Evolutionary conservation across 192 early-diverging fungal genomes (phyloP).

Genomic region (Linderina pennispora): DNA sequence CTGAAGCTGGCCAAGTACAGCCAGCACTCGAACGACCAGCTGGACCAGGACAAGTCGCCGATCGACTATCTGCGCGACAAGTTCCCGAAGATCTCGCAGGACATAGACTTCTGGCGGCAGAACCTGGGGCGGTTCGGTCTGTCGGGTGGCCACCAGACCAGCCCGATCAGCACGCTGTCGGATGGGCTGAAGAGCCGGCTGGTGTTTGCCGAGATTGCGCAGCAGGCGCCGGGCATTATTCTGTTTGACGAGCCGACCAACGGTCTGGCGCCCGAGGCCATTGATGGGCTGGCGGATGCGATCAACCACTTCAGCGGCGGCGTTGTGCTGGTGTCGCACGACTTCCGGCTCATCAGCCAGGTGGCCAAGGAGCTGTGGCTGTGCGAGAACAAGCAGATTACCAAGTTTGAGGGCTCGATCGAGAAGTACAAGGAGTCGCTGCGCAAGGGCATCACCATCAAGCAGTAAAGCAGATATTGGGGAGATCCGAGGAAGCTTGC

Average conservation of each 20-base stretch:
- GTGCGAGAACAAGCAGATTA: slow-evolving; percentile 77
- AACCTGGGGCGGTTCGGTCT: slow-evolving; percentile 91
- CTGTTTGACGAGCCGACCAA: slow-evolving; percentile 95
- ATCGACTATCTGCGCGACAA: slow-evolving; percentile 86
- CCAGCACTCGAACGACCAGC: slow-evolving; percentile 97
- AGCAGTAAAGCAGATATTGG: no score
- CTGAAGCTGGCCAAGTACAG: slow-evolving; percentile 95
- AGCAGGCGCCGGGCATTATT: slow-evolving; percentile 75
- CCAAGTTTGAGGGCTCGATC: slow-evolving; percentile 75
- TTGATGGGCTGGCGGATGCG: slow-evolving; percentile 91
- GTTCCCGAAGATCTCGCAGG: slow-evolving; percentile 77
- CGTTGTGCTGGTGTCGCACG: slow-evolving; percentile 97
- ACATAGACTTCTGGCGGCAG: slow-evolving; percentile 86
- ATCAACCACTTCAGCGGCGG: slow-evolving; percentile 95
- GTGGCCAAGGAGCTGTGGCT: slow-evolving; percentile 93
- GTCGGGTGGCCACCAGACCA: slow-evolving; percentile 88
- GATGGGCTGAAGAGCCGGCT: slow-evolving; percentile 96
- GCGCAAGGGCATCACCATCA: slow-evolving; percentile 62
- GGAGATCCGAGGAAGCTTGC: no score
- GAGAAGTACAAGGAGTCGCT: slow-evolving; percentile 88
- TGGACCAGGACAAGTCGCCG: slow-evolving; percentile 78
- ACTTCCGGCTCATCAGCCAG: slow-evolving; percentile 96
- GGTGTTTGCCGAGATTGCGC: slow-evolving; percentile 65
- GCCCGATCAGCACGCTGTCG: slow-evolving; percentile 80
- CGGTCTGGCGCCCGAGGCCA: slow-evolving; percentile 87